Evolutionary conservation across 306 rosid species (phyloP).

Genomic region (Vigna angularis): DNA sequence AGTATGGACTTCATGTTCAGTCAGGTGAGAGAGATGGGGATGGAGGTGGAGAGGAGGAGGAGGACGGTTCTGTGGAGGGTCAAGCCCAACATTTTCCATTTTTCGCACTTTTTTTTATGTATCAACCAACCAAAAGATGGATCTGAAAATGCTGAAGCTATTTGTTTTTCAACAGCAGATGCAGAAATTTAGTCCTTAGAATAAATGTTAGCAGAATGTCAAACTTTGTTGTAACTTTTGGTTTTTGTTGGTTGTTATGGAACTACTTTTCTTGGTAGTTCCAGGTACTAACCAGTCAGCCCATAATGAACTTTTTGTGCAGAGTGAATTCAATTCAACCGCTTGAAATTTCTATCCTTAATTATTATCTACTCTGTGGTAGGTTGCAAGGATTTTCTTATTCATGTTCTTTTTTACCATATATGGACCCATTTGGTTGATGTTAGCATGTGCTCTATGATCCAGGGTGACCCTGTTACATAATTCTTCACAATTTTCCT

Average conservation of each 20-base stretch:
- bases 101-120: too few relatives aligned
- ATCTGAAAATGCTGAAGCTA: slow-evolving; percentile 19
- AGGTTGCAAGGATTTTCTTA: slow-evolving; percentile 73
- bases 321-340: slow-evolving; percentile 7
- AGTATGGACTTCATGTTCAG: too few relatives aligned
- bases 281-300: background rate
- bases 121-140: slow-evolving; percentile 8
- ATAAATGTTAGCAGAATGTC: slow-evolving; percentile 17
- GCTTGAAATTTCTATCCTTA: background rate
- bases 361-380: slow-evolving; percentile 33
- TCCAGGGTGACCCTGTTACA: background rate
- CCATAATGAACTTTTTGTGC: slow-evolving; percentile 1
- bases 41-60: too few relatives aligned
- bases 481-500: background rate
- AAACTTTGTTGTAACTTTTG: slow-evolving; percentile 1
- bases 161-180: slow-evolving; percentile 9
- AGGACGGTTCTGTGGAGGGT: too few relatives aligned
- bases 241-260: slow-evolving; percentile 25
- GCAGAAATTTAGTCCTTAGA: slow-evolving; percentile 28
- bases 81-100: too few relatives aligned
- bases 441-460: slow-evolving; percentile 56
- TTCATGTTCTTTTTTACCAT: slow-evolving; percentile 70
- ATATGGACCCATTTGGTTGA: slow-evolving; percentile 60
- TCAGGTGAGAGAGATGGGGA: too few relatives aligned
- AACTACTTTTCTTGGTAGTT: slow-evolving; percentile 43